Conservation (phyloP, 257 asterid genomes). For the Forsythia suspensa region DNA sequence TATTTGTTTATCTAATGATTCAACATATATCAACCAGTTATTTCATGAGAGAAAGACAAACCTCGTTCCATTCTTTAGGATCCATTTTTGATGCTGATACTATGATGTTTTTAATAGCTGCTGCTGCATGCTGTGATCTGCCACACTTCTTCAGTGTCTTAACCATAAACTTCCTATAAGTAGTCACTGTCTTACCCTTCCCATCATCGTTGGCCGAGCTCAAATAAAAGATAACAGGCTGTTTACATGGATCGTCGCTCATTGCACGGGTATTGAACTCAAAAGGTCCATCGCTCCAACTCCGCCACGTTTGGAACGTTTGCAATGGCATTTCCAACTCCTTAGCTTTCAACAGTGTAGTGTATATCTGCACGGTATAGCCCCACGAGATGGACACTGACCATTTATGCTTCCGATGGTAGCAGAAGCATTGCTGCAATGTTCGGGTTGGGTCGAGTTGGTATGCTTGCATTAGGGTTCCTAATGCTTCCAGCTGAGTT, state of each 20-base stretch:
- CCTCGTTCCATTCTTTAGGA: slow-evolving; percentile 61
- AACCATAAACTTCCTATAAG: slow-evolving; percentile 37
- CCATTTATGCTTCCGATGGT: slow-evolving; percentile 55
- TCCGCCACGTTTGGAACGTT: slow-evolving; percentile 83
- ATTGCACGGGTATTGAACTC: slow-evolving; percentile 74
- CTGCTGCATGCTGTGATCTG: slow-evolving; percentile 25
- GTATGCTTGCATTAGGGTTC: slow-evolving; percentile 51
- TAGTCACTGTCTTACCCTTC: slow-evolving; percentile 38
- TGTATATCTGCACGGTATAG: slow-evolving; percentile 66
- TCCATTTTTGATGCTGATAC: slow-evolving; percentile 63
- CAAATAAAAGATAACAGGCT: slow-evolving; percentile 52
- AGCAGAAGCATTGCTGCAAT: slow-evolving; percentile 74
- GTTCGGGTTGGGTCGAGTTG: slow-evolving; percentile 55
- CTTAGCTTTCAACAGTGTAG: slow-evolving; percentile 43
- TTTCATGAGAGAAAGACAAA: slow-evolving; percentile 18
- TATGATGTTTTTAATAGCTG: slow-evolving; percentile 37
- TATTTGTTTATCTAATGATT: too few relatives aligned
- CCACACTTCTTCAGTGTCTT: slow-evolving; percentile 32
- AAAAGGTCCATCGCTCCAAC: slow-evolving; percentile 64
- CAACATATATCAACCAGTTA: too few relatives aligned
- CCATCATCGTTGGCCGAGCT: slow-evolving; percentile 30
- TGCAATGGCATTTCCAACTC: slow-evolving; percentile 69
- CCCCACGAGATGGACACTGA: slow-evolving; percentile 90
- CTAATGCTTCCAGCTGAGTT: slow-evolving; percentile 58
- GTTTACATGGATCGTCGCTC: slow-evolving; percentile 56